Percentiles rank a stretch among this genome's conserved stretches.
Evolutionary conservation across 768 basidiomycete genomes (phyloP).

Genomic region (Trametes gibbosa): DNA sequence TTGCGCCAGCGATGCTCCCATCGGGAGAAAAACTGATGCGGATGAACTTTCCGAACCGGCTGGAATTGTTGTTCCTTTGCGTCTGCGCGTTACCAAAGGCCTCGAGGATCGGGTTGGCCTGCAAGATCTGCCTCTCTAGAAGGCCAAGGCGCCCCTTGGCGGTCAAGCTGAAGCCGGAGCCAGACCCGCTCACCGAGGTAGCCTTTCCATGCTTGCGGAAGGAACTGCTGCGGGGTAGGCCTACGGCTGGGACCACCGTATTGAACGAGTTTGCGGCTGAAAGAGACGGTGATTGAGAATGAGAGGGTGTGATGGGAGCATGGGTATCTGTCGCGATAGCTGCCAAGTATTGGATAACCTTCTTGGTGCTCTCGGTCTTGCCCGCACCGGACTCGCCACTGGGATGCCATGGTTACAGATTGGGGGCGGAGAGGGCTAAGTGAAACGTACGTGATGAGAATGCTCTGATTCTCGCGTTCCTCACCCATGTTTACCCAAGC

Average conservation of each 20-base stretch:
- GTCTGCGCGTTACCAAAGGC: slow-evolving; percentile 99
- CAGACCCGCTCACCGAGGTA: slow-evolving; percentile 40
- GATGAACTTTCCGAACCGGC: slow-evolving; percentile 98
- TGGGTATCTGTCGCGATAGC: slow-evolving; percentile 89
- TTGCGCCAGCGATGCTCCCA: slow-evolving; percentile 95
- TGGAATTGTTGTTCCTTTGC: slow-evolving; percentile 97
- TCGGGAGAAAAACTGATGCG: slow-evolving; percentile 90
- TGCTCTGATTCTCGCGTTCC: slow-evolving; percentile 95
- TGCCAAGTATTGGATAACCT: slow-evolving; percentile 98
- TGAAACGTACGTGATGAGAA: slow-evolving; percentile 85
- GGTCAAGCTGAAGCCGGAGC: slow-evolving; percentile 42
- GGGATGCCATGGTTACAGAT: background rate
- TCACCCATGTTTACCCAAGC: slow-evolving; percentile 99
- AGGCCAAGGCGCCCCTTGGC: slow-evolving; percentile 79
- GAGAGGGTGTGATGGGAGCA: slow-evolving; percentile 49
- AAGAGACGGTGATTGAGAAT: slow-evolving; percentile 66
- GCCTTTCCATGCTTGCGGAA: slow-evolving; percentile 52
- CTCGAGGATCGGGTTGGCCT: slow-evolving; percentile 96
- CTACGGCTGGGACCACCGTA: slow-evolving; percentile 57
- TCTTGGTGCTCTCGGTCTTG: slow-evolving; percentile 99
- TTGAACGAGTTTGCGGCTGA: slow-evolving; percentile 46
- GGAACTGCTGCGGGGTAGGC: slow-evolving; percentile 66
- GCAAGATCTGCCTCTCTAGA: slow-evolving; percentile 92
- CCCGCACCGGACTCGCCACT: slow-evolving; percentile 99
- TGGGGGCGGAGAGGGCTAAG: background rate